phyloP scores from a whole-genome alignment of 208 protist species.

The Leishmania amazonensis region DNA sequence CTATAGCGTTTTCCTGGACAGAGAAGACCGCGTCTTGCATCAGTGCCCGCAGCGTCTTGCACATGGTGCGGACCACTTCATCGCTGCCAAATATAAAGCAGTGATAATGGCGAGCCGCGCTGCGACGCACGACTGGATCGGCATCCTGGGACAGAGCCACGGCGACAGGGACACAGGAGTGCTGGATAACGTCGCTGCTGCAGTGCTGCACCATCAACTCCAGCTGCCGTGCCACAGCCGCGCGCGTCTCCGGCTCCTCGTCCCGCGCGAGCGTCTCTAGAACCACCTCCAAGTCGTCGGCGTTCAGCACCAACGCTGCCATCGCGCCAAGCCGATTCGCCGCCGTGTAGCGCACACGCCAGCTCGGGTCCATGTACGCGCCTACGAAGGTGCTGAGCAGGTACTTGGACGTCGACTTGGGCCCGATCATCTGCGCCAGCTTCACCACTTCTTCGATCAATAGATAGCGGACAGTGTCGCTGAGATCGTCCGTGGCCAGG shows the following conservation, averaged over 20 bases:
- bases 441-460: constrained; percentile 52
- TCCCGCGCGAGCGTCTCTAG: constrained; percentile 54
- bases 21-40: constrained; percentile 49
- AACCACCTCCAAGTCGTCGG: constrained; percentile 52
- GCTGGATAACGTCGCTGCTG: constrained; percentile 27
- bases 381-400: constrained; percentile 45
- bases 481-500: constrained; percentile 66
- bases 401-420: constrained; percentile 53
- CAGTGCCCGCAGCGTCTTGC: constrained; percentile 32
- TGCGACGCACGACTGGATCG: constrained; percentile 54
- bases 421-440: constrained; percentile 58
- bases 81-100: constrained; percentile 48
- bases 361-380: constrained; percentile 64
- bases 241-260: constrained; percentile 70
- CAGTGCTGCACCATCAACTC: constrained; percentile 33
- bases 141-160: constrained; percentile 58
- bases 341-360: constrained; percentile 75
- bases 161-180: constrained; percentile 34
- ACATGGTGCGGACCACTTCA: constrained; percentile 39
- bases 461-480: constrained; percentile 68
- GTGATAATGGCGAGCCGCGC: constrained; percentile 48
- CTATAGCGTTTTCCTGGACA: constrained; percentile 51
- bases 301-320: constrained; percentile 35
- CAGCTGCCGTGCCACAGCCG: constrained; percentile 68
- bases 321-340: constrained; percentile 58